Base-by-base conservation (phyloP, 2,329 filamentous ascomycete species). In the Aspergillus sp. region DNA sequence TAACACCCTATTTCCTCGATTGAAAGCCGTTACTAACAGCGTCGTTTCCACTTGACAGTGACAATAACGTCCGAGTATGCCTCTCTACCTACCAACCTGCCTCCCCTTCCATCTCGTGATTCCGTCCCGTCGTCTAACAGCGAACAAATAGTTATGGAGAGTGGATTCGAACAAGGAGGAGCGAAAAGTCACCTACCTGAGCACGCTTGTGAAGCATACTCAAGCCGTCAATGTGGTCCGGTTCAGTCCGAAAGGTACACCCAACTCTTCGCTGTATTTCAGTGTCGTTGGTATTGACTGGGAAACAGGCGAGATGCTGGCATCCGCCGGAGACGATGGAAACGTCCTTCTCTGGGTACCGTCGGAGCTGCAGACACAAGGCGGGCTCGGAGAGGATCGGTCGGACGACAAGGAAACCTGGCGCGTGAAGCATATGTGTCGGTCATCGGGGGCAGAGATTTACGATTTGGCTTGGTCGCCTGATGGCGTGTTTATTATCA, bases 381-480 rank as follows among this genome's bases (percentile, higher is more conserved):
- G 73, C 46, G 73, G 77, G 41, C 88, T 95, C 63, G 90, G 90
- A 54, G 87, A 90, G 61, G 90, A 96, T 59, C 82, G 81, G 43
- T 78, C 85, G 47, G 93, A 96, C 60, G 93, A 98, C 67, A 95
- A 95, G 70, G 93, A 98, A 71, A 88, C 88, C 57, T 98, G 93
- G 93, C 80, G 91, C 53, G 86, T 91, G 53, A 97, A 95, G 73
- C 89, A 95, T 66, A 97, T 97, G 93, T 97, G 90, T 70, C 83
- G 93, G 53, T 95, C 90, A 41, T 88, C 87, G 2, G 91, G 90
- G 32, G 89, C 90, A 9, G 93, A 98, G 68, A 97, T 98, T 57
- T 98, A 98, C 71, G 93, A 98, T 69, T 75, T 98, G 49, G 93
- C 93, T 44, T 98, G 93, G 94, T 97, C 93, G 43, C 94, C 94